Evolutionary conservation across 192 early-diverging fungal genomes (phyloP).

Genomic region (Geranomyces michiganensis): DNA sequence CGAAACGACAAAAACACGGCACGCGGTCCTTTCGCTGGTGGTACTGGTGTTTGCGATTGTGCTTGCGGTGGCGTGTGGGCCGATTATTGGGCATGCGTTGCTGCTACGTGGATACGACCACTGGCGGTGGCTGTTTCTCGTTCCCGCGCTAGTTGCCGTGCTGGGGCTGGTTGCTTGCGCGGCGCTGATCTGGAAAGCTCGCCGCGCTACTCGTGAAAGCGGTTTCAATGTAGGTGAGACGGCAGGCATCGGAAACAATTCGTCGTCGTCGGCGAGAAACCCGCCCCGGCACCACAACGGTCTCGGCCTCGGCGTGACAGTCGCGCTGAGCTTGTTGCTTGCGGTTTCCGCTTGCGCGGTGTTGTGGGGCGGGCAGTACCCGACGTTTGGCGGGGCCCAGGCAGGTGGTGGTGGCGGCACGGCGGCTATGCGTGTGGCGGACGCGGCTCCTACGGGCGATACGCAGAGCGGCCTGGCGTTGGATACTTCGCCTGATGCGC

Average conservation of each 20-base stretch:
- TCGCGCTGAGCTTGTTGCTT: neutral
- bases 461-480: neutral
- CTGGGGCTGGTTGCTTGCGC: neutral
- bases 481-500: neutral
- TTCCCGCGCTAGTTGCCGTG: constrained; percentile 8
- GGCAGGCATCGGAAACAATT: no score
- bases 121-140: constrained; percentile 15
- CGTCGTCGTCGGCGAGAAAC: no score
- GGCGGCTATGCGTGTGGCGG: neutral
- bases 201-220: no score
- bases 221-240: no score
- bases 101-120: neutral
- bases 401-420: neutral
- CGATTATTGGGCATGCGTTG: neutral
- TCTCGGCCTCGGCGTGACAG: neutral
- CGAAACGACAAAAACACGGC: neutral
- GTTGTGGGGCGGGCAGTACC: constrained; percentile 21
- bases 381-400: neutral
- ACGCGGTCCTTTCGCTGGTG: neutral
- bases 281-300: no score
- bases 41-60: neutral
- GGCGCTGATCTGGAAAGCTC: no score
- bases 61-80: neutral
- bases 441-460: neutral
- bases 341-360: neutral